Percentiles rank a stretch among this genome's conserved stretches.
These are phyloP conservation scores for Triticum aestivum DNA, from an alignment of 176 grass and related monocot genomes.

Conservation along the genomic window IWGSC_CS_RefSeq_v2.1 NC_057802.1:282420470-282420969, in stretches of 20 bases:
- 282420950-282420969: background rate
- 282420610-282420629: conserved; percentile 76
- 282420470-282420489: conserved; percentile 68
- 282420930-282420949: background rate
- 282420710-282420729: conserved; percentile 24
- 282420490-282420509: conserved; percentile 60
- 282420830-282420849: background rate
- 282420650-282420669: conserved; percentile 78
- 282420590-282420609: conserved; percentile 85
- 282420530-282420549: conserved; percentile 81
- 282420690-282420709: conserved; percentile 5
- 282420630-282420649: conserved; percentile 63
- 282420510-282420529: conserved; percentile 74
- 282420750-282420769: background rate
- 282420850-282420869: background rate
- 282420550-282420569: conserved; percentile 67
- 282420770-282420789: conserved; percentile 19
- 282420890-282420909: too few species aligned
- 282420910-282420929: conserved; percentile 1
- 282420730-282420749: background rate
- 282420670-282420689: background rate
- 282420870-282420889: conserved; percentile 5
- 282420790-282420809: background rate
- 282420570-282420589: conserved; percentile 42
- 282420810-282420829: background rate